Base-by-base conservation (phyloP, 2,329 filamentous ascomycete genomes). In the Aspergillus chevalieri region DNA sequence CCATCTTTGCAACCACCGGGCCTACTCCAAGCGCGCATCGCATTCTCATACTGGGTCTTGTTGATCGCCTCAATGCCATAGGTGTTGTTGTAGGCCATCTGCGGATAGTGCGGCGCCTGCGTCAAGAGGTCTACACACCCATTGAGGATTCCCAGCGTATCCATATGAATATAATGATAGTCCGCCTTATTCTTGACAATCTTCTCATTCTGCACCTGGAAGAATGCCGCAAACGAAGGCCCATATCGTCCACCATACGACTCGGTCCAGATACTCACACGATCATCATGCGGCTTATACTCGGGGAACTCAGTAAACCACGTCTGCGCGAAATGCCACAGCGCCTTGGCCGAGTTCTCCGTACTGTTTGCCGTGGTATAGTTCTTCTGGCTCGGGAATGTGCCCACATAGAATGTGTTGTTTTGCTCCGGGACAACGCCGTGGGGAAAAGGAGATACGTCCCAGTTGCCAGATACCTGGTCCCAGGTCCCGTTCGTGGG, bases 221-320 rank as follows among this genome's bases (percentile, higher is more conserved):
- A 68, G 53, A 66, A 69, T 1, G 68, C 60, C 19, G 67, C 58
- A 41, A 72, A 73, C 1, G 67, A 62, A 1, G 69, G 73, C 3
- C 67, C 73, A 50, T 75, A 76, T 34, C 63, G 68, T 3, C 73
- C 73, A 24, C 73, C 73, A 41, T 73, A 74, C 6, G 72, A 74
- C 55, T 74, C 71, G 1, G 69, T 74, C 69, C 69, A 74, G 44
- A 74, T 65, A 51, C 69, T 71, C 38, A 74, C 65, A 14, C 66
- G 65, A 43, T 81, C 77, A 51, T 83, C 77, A 41, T 78, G 76
- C 3, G 77, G 77, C 61, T 79, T 75, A 59, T 86, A 85, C 26
- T 76, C 73, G 0, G 81, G 82, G 50, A 87, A 87, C 26, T 81
- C 77, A 4, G 78, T 73, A 48, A 83, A 81, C 73, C 83, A 87